Conservation (phyloP, 2,329 filamentous ascomycete genomes). For the Lasiodiplodia theobromae region DNA sequence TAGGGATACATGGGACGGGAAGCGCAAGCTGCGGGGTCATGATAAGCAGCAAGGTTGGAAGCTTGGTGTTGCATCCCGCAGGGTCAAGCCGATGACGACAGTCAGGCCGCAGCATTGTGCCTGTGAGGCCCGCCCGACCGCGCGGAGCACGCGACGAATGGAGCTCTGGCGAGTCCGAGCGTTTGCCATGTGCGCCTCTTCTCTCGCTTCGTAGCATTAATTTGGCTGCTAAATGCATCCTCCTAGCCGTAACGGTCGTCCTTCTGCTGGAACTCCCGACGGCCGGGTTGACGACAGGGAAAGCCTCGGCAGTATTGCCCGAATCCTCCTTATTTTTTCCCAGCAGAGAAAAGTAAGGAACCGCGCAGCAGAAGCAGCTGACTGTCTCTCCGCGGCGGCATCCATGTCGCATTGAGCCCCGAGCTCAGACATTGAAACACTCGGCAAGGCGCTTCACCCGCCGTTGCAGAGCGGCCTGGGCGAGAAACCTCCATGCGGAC, state of each 20-base stretch:
- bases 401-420: slow-evolving; percentile 10
- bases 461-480: slow-evolving; percentile 4
- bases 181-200: background rate
- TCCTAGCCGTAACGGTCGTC: slow-evolving; percentile 1
- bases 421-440: background rate
- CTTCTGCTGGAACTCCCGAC: background rate
- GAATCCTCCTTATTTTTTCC: background rate
- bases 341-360: background rate
- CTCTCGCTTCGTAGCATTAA: slow-evolving; percentile 12
- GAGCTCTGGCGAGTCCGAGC: background rate
- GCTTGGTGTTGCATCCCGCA: slow-evolving; percentile 5
- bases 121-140: background rate
- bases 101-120: background rate
- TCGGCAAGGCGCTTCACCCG: slow-evolving; percentile 5
- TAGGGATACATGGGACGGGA: background rate
- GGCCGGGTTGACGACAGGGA: background rate
- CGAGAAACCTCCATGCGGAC: background rate
- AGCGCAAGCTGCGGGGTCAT: background rate
- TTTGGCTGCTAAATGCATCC: slow-evolving; percentile 7
- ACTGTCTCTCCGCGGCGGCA: slow-evolving; percentile 4
- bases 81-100: background rate
- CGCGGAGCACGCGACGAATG: slow-evolving; percentile 9
- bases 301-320: background rate
- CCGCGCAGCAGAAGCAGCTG: background rate
- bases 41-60: slow-evolving; percentile 10